Evolutionary conservation across 305 asterid genomes (phyloP).

Genomic region (Rubia tinctorum): DNA sequence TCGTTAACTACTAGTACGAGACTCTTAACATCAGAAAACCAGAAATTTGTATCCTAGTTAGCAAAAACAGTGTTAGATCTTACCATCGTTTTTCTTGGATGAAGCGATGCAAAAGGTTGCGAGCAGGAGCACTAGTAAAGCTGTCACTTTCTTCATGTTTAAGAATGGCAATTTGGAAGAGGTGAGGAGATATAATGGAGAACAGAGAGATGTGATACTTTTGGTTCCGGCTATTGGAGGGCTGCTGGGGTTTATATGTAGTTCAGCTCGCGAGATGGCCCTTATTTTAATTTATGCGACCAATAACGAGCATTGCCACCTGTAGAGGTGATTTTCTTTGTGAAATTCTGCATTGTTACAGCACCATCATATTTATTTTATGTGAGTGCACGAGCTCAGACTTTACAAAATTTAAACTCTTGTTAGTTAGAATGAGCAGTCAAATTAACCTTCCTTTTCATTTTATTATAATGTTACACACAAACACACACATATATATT

Average conservation of each 20-base stretch:
- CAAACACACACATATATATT: too few relatives aligned
- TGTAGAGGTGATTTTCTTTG: too few relatives aligned
- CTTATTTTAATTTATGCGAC: not conserved
- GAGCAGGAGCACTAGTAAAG: conserved; percentile 5
- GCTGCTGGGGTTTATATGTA: conserved; percentile 7
- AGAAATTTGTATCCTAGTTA: too few relatives aligned
- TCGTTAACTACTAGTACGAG: too few relatives aligned
- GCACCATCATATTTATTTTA: too few relatives aligned
- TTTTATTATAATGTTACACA: too few relatives aligned
- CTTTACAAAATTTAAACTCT: too few relatives aligned
- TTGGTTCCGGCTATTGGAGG: conserved; percentile 4
- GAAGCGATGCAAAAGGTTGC: conserved; percentile 9
- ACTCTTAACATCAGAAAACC: too few relatives aligned
- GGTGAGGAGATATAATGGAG: not conserved
- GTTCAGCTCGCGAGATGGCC: not conserved
- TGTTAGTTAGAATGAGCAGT: too few relatives aligned
- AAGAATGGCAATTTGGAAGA: not conserved
- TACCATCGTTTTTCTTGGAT: conserved; percentile 18
- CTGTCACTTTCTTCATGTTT: conserved; percentile 12
- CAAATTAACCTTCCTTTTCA: too few relatives aligned
- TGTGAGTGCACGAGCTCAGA: too few relatives aligned
- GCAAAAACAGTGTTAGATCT: not conserved
- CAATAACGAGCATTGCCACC: not conserved
- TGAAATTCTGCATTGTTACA: too few relatives aligned
- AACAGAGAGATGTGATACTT: not conserved